phyloP scores from a whole-genome alignment of 2,329 filamentous ascomycete species.

The Cladosporium sp. region DNA sequence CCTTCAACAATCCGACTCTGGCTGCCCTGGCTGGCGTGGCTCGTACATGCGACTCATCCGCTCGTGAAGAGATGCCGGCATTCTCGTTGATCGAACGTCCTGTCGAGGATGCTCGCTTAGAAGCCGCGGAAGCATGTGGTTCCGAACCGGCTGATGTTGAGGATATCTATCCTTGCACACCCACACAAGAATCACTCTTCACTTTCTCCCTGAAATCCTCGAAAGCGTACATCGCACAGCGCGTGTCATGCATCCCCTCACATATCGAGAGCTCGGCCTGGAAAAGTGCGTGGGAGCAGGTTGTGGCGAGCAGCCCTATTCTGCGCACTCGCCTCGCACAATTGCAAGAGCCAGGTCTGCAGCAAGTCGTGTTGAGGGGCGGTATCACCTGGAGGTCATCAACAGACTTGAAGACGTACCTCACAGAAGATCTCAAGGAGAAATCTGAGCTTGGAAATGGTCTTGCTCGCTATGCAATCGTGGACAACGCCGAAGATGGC shows the following conservation, averaged over 20 bases:
- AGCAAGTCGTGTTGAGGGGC: slow-evolving; percentile 36
- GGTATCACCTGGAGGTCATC: slow-evolving; percentile 7
- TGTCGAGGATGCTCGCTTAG: slow-evolving; percentile 1
- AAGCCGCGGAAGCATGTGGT: slow-evolving; percentile 8
- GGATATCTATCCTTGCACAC: slow-evolving; percentile 46
- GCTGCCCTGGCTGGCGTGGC: slow-evolving; percentile 15
- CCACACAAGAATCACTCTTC: slow-evolving; percentile 45
- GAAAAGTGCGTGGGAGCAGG: slow-evolving; percentile 40
- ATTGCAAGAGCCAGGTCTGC: slow-evolving; percentile 39
- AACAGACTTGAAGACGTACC: slow-evolving; percentile 1
- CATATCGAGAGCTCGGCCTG: slow-evolving; percentile 37
- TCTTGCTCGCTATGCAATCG: slow-evolving; percentile 14
- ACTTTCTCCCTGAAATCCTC: slow-evolving; percentile 26
- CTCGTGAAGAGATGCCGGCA: slow-evolving; percentile 1
- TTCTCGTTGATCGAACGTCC: slow-evolving; percentile 14
- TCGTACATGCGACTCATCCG: slow-evolving; percentile 11
- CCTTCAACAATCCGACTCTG: slow-evolving; percentile 40
- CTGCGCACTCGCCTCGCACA: slow-evolving; percentile 45
- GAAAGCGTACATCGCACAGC: slow-evolving; percentile 14
- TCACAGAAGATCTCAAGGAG: slow-evolving; percentile 5
- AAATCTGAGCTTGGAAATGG: slow-evolving; percentile 11
- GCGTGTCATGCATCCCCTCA: slow-evolving; percentile 6
- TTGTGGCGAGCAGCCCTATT: slow-evolving; percentile 36
- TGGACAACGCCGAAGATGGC: slow-evolving; percentile 8
- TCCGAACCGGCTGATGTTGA: slow-evolving; percentile 31